These are phyloP conservation scores for Umbelopsis sp. DNA, from an alignment of 192 early-diverging fungal species.

Conservation along the genomic window DNA sequence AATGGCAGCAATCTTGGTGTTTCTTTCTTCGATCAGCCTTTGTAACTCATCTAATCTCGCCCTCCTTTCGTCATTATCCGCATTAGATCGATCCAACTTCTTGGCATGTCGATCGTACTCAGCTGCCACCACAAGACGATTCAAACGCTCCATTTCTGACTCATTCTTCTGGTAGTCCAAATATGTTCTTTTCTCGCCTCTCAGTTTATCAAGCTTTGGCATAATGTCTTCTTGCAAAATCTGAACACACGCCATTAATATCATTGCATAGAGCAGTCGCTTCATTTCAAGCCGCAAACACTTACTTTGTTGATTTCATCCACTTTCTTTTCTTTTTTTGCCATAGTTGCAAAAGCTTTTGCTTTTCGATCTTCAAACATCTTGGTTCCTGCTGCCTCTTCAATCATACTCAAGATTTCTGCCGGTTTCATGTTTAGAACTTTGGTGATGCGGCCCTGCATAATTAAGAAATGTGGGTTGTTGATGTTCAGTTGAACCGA, in stretches of 20 bases:
- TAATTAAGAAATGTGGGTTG: slow-evolving; percentile 99
- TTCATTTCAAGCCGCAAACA: not conserved
- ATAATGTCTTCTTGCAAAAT: slow-evolving; percentile 87
- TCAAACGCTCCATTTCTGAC: slow-evolving; percentile 83
- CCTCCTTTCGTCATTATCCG: slow-evolving; percentile 42
- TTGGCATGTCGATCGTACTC: slow-evolving; percentile 80
- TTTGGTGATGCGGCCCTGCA: slow-evolving; percentile 99
- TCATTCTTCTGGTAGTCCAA: slow-evolving; percentile 94
- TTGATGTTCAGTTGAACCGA: slow-evolving; percentile 99
- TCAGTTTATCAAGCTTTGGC: slow-evolving; percentile 89
- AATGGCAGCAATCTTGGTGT: slow-evolving; percentile 67
- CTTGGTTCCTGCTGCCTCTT: slow-evolving; percentile 97
- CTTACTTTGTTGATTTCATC: slow-evolving; percentile 81
- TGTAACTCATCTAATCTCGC: slow-evolving; percentile 34
- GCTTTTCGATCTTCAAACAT: slow-evolving; percentile 99
- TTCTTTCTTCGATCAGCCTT: slow-evolving; percentile 52
- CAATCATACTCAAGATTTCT: slow-evolving; percentile 97
- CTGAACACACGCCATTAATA: slow-evolving; percentile 32
- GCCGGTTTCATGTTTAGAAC: slow-evolving; percentile 99
- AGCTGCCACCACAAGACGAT: slow-evolving; percentile 80
- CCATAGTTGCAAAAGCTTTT: slow-evolving; percentile 91
- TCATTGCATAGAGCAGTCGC: not conserved
- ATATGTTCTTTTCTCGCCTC: slow-evolving; percentile 84
- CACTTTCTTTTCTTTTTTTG: slow-evolving; percentile 95
- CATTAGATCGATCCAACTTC: slow-evolving; percentile 37